Percentiles rank a stretch among this genome's conserved stretches.
Evolutionary conservation across 306 rosid species (phyloP).

Genomic region (Rosa rugosa): DNA sequence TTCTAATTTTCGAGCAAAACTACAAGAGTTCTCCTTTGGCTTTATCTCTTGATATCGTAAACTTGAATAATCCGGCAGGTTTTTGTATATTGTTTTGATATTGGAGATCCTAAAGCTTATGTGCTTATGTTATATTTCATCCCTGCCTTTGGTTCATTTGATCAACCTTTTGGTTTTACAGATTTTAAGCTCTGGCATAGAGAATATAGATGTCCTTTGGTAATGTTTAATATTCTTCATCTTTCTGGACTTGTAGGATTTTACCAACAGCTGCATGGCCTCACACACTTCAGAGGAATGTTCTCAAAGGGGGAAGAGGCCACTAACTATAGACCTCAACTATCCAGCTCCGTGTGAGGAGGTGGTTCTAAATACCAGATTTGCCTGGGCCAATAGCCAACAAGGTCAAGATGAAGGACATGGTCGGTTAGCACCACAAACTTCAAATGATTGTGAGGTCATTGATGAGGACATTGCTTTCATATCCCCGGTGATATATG

Average conservation of each 20-base stretch:
- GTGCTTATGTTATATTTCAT: neutral
- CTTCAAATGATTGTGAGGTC: constrained; percentile 24
- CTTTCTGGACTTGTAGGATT: constrained; percentile 15
- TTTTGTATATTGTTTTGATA: neutral
- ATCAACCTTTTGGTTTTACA: neutral
- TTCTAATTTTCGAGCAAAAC: neutral
- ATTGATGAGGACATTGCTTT: constrained; percentile 37
- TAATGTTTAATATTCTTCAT: neutral
- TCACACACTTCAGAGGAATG: constrained; percentile 2
- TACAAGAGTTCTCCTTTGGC: neutral
- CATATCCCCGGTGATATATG: constrained; percentile 37
- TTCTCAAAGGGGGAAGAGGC: constrained; percentile 26
- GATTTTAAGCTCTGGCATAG: neutral
- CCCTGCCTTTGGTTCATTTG: constrained; percentile 2
- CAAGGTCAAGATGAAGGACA: constrained; percentile 9
- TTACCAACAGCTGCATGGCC: constrained; percentile 8
- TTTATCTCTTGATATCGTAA: neutral
- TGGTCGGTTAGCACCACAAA: constrained; percentile 11
- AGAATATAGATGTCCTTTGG: neutral
- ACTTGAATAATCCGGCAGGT: neutral
- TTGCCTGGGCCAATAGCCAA: constrained; percentile 12
- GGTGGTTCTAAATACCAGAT: constrained; percentile 16
- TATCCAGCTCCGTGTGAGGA: constrained; percentile 25
- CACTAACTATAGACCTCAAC: constrained; percentile 36
- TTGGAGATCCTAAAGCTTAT: neutral